Percentiles rank a stretch among this genome's conserved stretches.
These are phyloP conservation scores for Tubosaeta sp. DNA, from an alignment of 768 basidiomycete species.

Conservation along the genomic window DNA sequence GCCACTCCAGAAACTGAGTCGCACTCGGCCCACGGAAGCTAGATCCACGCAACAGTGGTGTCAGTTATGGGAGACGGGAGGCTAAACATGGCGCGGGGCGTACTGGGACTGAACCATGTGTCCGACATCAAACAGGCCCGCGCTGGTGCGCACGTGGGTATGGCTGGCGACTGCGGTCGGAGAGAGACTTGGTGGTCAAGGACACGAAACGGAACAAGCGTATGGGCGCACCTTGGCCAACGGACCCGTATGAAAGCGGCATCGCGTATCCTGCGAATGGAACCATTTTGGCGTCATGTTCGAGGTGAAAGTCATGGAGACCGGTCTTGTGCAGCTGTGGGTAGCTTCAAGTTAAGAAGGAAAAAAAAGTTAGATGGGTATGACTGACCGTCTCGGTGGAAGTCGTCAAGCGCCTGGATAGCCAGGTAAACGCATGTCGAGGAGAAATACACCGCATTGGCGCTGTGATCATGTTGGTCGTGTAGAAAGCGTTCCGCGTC, in stretches of 20 bases:
- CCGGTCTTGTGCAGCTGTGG: constrained; percentile 58
- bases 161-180: constrained; percentile 73
- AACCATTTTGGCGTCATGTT: constrained; percentile 88
- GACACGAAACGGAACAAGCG: constrained; percentile 2
- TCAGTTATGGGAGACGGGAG: neutral
- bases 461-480: constrained; percentile 5
- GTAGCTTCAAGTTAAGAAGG: neutral
- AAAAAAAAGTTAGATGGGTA: neutral
- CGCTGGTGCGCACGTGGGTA: constrained; percentile 76
- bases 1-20: constrained; percentile 79
- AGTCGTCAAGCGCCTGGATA: constrained; percentile 15
- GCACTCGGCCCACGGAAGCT: constrained; percentile 81
- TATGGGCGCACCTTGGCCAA: constrained; percentile 64
- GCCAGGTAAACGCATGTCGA: neutral
- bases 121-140: constrained; percentile 93
- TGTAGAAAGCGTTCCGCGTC: neutral
- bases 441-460: neutral
- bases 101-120: constrained; percentile 97
- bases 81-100: constrained; percentile 11
- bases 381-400: constrained; percentile 18
- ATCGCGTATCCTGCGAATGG: constrained; percentile 94
- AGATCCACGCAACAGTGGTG: neutral
- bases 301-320: constrained; percentile 85
- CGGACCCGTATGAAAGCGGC: constrained; percentile 82
- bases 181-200: constrained; percentile 8